Evolutionary conservation across 148 eudicot species (phyloP).

Genomic region (Silene uniflora): DNA sequence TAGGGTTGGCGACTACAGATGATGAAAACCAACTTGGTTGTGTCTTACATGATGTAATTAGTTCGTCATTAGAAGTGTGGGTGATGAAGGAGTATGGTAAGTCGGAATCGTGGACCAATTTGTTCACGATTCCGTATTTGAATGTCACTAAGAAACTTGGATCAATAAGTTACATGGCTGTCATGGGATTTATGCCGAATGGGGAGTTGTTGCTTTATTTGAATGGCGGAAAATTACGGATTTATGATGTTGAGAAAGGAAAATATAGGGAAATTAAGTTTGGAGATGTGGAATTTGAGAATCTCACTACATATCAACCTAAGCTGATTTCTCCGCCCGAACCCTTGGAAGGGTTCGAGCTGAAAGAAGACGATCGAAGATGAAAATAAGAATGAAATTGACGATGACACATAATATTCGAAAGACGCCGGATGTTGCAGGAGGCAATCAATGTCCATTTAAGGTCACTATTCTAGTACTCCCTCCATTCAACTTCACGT

Average conservation of each 20-base stretch:
- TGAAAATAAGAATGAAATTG: too few species aligned
- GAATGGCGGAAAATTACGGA: neutral
- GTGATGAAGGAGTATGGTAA: slow-evolving; percentile 7
- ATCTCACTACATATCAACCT: neutral
- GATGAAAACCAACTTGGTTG: too few species aligned
- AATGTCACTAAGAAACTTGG: neutral
- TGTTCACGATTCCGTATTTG: neutral
- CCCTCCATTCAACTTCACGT: too few species aligned
- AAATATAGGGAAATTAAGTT: neutral
- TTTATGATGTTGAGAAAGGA: neutral
- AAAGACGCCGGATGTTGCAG: too few species aligned
- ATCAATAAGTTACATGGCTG: neutral
- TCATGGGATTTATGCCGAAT: neutral
- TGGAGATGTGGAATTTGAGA: neutral
- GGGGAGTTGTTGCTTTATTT: too few species aligned
- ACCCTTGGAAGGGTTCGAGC: too few species aligned
- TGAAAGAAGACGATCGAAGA: too few species aligned
- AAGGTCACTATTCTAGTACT: too few species aligned
- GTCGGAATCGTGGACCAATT: neutral
- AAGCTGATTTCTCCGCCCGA: slow-evolving; percentile 1
- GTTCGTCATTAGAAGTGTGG: too few species aligned
- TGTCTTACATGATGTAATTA: too few species aligned
- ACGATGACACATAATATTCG: too few species aligned
- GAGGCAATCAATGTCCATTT: too few species aligned
- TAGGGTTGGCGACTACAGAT: slow-evolving; percentile 1